Conservation (phyloP, 352 stramenopile species). For the Thraustotheca clavata region DNA sequence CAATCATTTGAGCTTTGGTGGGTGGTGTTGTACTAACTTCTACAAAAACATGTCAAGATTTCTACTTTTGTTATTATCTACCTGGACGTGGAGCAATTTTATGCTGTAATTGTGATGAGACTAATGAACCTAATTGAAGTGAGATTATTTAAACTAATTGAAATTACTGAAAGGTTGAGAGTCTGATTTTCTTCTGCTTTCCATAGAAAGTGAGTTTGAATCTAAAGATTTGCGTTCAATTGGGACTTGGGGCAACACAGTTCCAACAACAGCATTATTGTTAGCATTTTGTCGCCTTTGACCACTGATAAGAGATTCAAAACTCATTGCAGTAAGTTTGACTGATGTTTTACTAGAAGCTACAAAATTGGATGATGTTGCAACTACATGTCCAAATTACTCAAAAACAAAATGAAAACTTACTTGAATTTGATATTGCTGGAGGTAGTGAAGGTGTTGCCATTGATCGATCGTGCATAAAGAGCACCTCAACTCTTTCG, state of each 20-base stretch:
- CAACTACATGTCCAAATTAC: background rate
- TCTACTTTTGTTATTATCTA: no score
- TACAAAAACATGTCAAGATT: background rate
- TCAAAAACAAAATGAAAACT: background rate
- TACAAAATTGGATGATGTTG: background rate
- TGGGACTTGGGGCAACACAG: constrained; percentile 16
- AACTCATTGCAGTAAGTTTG: constrained; percentile 24
- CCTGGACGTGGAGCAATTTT: constrained; percentile 6
- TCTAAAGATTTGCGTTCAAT: background rate
- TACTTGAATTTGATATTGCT: background rate
- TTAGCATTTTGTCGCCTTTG: background rate
- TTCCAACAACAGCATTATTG: constrained; percentile 17
- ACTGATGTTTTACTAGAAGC: constrained; percentile 18
- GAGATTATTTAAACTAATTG: background rate
- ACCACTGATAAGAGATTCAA: constrained; percentile 20
- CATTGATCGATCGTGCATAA: constrained; percentile 45
- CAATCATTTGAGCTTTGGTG: constrained; percentile 2
- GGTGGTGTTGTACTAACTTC: background rate
- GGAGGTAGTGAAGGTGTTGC: constrained; percentile 12
- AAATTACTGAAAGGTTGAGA: background rate
- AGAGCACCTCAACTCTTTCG: constrained; percentile 57
- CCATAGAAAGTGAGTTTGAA: background rate
- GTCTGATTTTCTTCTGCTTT: background rate
- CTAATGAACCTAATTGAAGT: background rate
- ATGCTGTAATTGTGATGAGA: constrained; percentile 1